Conservation (phyloP, 2,329 filamentous ascomycete genomes). For the Cryphonectria naterciae region DNA sequence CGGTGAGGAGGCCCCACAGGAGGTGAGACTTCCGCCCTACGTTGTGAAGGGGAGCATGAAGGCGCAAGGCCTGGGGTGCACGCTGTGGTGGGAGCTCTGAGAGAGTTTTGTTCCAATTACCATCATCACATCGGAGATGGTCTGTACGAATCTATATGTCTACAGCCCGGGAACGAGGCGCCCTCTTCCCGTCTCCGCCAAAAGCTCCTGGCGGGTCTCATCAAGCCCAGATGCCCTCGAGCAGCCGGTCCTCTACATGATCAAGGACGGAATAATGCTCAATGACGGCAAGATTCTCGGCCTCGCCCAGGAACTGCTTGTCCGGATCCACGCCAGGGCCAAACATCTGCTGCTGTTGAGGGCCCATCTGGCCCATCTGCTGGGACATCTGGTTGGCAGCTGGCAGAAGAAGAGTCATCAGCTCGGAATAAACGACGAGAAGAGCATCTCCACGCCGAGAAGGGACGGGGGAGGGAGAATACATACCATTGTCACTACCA, state of each 20-base stretch:
- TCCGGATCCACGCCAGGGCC: slow-evolving; percentile 92
- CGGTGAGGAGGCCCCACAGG: slow-evolving; percentile 54
- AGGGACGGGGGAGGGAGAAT: not conserved
- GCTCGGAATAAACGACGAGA: slow-evolving; percentile 11
- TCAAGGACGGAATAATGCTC: slow-evolving; percentile 93
- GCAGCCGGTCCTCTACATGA: slow-evolving; percentile 81
- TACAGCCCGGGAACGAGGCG: slow-evolving; percentile 9
- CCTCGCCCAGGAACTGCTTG: slow-evolving; percentile 91
- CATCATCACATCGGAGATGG: slow-evolving; percentile 1
- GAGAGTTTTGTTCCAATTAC: slow-evolving; percentile 20
- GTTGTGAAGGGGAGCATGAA: slow-evolving; percentile 69
- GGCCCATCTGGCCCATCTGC: slow-evolving; percentile 83
- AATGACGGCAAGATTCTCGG: slow-evolving; percentile 92
- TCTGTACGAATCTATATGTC: slow-evolving; percentile 15
- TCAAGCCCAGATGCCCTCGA: slow-evolving; percentile 58
- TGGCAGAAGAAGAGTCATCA: slow-evolving; percentile 43
- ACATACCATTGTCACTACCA: slow-evolving; percentile 90
- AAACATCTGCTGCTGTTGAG: slow-evolving; percentile 72
- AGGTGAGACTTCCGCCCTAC: slow-evolving; percentile 68
- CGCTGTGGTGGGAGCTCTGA: slow-evolving; percentile 63
- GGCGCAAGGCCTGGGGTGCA: slow-evolving; percentile 63
- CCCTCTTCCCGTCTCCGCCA: not conserved
- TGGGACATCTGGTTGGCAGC: slow-evolving; percentile 90
- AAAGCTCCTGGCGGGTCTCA: slow-evolving; percentile 34
- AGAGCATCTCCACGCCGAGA: not conserved